phyloP scores from a whole-genome alignment of 1,139 yeast genomes.

The Hanseniaspora gamundiae region DNA sequence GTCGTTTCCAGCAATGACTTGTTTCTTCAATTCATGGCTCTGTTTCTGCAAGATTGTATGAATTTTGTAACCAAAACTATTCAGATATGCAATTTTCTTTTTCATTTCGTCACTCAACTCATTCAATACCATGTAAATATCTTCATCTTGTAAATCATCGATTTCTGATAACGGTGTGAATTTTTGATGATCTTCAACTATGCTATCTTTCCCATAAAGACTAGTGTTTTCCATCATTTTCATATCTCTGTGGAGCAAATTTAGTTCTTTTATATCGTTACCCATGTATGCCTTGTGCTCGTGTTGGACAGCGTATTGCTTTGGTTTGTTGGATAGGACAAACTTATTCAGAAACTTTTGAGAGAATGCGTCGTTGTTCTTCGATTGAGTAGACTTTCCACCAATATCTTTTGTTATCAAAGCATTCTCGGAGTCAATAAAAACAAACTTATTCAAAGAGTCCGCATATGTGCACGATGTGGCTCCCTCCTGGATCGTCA shows the following conservation, averaged over 20 bases:
- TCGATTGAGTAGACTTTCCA: neutral
- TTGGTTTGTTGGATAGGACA: neutral
- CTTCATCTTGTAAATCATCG: neutral
- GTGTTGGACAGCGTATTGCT: neutral
- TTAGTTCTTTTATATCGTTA: neutral
- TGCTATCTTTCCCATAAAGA: neutral
- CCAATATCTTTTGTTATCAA: too few relatives aligned
- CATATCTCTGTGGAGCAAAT: neutral
- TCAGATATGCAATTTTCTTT: neutral
- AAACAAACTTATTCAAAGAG: too few relatives aligned
- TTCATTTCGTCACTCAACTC: neutral
- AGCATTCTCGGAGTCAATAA: too few relatives aligned
- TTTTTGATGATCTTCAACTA: neutral
- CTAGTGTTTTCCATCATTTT: too few relatives aligned
- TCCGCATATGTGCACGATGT: too few relatives aligned
- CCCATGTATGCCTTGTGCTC: neutral
- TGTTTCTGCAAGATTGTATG: neutral
- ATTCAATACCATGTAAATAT: neutral
- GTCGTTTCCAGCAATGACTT: neutral
- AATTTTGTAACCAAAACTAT: neutral
- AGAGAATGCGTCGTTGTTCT: neutral
- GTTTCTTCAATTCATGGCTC: neutral
- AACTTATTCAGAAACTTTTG: neutral
- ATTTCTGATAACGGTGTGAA: neutral
- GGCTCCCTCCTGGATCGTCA: too few relatives aligned